These are phyloP conservation scores for Pelargonium nanum DNA, from an alignment of 345 rosid genomes.

Conservation along the genomic window DNA sequence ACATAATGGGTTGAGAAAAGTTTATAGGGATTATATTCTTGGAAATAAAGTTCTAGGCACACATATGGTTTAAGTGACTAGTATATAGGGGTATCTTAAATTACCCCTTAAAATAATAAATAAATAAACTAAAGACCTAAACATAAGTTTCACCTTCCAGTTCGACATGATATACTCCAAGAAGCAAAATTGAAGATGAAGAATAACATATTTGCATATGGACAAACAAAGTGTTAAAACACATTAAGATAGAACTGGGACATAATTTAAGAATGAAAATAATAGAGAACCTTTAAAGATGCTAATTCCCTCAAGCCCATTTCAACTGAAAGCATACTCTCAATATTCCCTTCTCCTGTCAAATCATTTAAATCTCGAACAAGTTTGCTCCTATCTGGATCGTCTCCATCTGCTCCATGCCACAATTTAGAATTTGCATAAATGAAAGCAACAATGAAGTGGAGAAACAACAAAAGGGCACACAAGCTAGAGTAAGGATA, in stretches of 20 bases:
- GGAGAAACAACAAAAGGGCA: neutral
- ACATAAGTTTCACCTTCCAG: neutral
- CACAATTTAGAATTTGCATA: neutral
- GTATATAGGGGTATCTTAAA: no score
- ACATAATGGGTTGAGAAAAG: no score
- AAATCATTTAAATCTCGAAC: constrained; percentile 27
- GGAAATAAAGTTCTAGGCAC: no score
- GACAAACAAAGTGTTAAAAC: neutral
- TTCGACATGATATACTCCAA: no score
- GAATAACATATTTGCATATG: neutral
- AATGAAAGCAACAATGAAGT: neutral
- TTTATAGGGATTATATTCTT: no score
- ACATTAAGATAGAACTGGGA: neutral
- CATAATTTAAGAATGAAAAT: neutral
- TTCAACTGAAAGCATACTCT: constrained; percentile 79
- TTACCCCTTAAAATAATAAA: no score
- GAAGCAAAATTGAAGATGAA: no score
- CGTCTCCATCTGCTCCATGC: constrained; percentile 25
- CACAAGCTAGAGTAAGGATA: neutral
- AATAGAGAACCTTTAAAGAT: constrained; percentile 52
- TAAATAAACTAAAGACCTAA: no score
- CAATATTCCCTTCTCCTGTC: constrained; percentile 57
- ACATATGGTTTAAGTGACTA: no score
- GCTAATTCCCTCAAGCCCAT: constrained; percentile 79
- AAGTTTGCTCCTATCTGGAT: constrained; percentile 31